phyloP scores from a whole-genome alignment of 257 asterid genomes.

The Cinchona pubescens region DNA sequence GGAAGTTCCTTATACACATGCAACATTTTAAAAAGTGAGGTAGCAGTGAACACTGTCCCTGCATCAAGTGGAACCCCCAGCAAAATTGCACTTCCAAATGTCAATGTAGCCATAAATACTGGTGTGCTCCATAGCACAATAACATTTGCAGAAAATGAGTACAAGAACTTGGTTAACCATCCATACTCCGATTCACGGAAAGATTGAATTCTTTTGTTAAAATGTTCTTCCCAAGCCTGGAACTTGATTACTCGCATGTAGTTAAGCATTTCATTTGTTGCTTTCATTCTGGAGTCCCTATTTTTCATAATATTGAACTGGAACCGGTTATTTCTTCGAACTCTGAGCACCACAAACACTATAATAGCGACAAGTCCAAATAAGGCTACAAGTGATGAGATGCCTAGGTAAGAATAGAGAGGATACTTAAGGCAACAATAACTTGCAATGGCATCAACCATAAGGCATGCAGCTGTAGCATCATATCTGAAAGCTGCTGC shows the following conservation, averaged over 20 bases:
- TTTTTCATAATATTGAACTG: conserved; percentile 70
- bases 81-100: conserved; percentile 67
- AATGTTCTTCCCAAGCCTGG: conserved; percentile 98
- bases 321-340: conserved; percentile 54
- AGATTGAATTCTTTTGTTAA: conserved; percentile 68
- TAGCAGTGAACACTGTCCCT: conserved; percentile 79
- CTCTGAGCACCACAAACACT: conserved; percentile 51
- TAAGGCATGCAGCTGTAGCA: conserved; percentile 73
- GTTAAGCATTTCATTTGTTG: conserved; percentile 85
- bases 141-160: conserved; percentile 55
- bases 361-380: conserved; percentile 45
- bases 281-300: conserved; percentile 88
- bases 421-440: conserved; percentile 57
- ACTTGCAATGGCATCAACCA: conserved; percentile 91
- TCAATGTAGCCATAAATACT: conserved; percentile 54
- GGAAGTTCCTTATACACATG: conserved; percentile 88
- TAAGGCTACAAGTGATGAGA: conserved; percentile 49
- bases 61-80: conserved; percentile 66
- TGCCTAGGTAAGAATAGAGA: conserved; percentile 60
- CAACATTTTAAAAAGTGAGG: conserved; percentile 66
- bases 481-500: conserved; percentile 93
- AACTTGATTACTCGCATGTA: conserved; percentile 89
- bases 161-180: conserved; percentile 75
- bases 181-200: conserved; percentile 57
- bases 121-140: conserved; percentile 85